Evolutionary conservation across 495 filamentous ascomycete species (phyloP), one percentile per base, ranked within the genome.

Genomic region (Aspergillus mulundensis): DNA sequence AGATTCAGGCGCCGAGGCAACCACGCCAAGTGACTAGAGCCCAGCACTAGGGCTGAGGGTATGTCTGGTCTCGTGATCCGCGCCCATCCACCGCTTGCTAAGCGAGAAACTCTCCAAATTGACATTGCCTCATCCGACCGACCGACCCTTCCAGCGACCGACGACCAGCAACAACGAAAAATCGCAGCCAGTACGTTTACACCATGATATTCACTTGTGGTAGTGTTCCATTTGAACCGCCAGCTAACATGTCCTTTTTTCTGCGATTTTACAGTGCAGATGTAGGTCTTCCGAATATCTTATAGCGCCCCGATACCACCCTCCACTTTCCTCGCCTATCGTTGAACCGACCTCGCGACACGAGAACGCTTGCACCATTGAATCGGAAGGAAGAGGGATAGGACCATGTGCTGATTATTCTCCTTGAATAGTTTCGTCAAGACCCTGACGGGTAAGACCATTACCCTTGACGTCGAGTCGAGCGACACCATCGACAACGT

Each of bases 381-480:
- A 54, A 23, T 19, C 20, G 25, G 19, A 23, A 50, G 8, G 30
- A 48, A 4, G 15, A 28, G 24, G 12, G 24, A 32, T 43, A 52
- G 21, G 50, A 49, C 28, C 34, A 23, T 54, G 69, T 58, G 32
- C 77, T 78, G 70, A 80, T 70, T 53, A 57, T 60, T 62, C 58
- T 66, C 58, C 56, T 54, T 21, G 60, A 57, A 68, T 66, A 95
- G 89, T 85, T 95, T 94, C 87, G 90, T 94, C 81, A 93, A 94
- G 83, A 93, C 90, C 81, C 87, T 94, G 65, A 94, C 91, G 80
- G 91, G 94, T 81, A 97, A 97, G 87, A 98, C 94, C 78, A 98
- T 97, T 86, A 97, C 94, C 79, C 89, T 98, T 71, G 94, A 98
- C 85, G 93, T 96, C 75, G 93, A 97, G 84, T 95, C 90, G 73